Evolutionary conservation across 805 yeast species (phyloP).

Genomic region (Wickerhamiella dianesei): DNA sequence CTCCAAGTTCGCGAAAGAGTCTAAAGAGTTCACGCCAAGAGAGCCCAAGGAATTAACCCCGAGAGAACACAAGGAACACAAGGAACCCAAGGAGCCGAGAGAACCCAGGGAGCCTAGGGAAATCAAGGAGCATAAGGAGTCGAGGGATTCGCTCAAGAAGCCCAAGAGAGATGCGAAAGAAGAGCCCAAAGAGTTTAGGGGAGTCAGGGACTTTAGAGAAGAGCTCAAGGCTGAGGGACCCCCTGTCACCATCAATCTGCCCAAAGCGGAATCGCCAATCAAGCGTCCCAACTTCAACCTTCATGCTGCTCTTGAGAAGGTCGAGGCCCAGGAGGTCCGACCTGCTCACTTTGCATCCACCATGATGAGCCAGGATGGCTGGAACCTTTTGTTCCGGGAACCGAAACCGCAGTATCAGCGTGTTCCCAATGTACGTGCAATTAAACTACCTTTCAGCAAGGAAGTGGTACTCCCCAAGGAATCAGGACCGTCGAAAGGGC

Average conservation of each 20-base stretch:
- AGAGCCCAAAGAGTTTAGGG: background rate
- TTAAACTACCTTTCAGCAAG: background rate
- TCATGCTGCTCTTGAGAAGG: background rate
- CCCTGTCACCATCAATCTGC: background rate
- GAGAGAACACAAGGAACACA: no score
- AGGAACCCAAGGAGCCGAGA: no score
- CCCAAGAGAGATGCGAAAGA: no score
- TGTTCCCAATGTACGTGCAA: background rate
- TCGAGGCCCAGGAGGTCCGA: background rate
- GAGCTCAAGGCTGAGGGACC: background rate
- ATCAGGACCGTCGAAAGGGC: no score
- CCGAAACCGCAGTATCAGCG: background rate
- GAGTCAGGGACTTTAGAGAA: background rate
- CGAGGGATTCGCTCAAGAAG: background rate
- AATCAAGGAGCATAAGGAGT: background rate
- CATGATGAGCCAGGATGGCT: background rate
- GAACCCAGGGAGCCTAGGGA: background rate
- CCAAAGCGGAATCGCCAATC: background rate
- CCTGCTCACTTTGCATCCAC: background rate
- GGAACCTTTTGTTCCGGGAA: background rate
- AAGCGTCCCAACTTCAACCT: background rate
- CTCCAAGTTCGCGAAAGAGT: no score
- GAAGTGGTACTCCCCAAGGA: background rate
- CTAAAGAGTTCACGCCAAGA: no score
- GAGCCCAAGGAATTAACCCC: no score